Evolutionary conservation across 345 rosid species (phyloP).

Genomic region (Linum tenue): DNA sequence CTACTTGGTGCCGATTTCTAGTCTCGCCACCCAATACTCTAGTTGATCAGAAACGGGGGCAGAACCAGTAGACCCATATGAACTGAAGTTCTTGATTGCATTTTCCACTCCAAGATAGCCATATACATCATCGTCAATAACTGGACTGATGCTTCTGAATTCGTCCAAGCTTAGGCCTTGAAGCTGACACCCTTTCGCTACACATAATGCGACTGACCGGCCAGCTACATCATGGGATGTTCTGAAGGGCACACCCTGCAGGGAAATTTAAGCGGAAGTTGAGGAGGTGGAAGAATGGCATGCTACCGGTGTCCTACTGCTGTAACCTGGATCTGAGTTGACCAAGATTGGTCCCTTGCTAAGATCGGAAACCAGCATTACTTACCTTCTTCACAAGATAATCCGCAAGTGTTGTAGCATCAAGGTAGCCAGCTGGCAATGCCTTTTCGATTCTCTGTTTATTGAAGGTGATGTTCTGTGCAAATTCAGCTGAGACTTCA

Average conservation of each 20-base stretch:
- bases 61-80: slow-evolving; percentile 71
- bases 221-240: slow-evolving; percentile 93
- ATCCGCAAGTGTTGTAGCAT: slow-evolving; percentile 94
- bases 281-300: not conserved
- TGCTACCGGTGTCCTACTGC: too few species aligned
- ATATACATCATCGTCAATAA: slow-evolving; percentile 62
- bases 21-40: slow-evolving; percentile 53
- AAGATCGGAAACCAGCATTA: not conserved
- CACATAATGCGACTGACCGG: slow-evolving; percentile 72
- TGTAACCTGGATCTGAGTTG: not conserved
- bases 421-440: slow-evolving; percentile 86
- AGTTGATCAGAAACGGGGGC: slow-evolving; percentile 56
- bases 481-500: slow-evolving; percentile 87
- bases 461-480: slow-evolving; percentile 73
- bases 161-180: slow-evolving; percentile 64
- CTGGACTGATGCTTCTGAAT: slow-evolving; percentile 48
- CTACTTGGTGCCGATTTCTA: slow-evolving; percentile 21
- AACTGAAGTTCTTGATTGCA: slow-evolving; percentile 63
- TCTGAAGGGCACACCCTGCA: slow-evolving; percentile 84
- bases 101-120: slow-evolving; percentile 72
- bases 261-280: not conserved
- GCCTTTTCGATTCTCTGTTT: slow-evolving; percentile 51
- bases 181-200: slow-evolving; percentile 60
- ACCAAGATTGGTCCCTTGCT: not conserved
- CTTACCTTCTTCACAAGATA: slow-evolving; percentile 87